These are phyloP conservation scores for Nissolia schottii DNA, from an alignment of 306 rosid genomes.

Conservation along the genomic window DNA sequence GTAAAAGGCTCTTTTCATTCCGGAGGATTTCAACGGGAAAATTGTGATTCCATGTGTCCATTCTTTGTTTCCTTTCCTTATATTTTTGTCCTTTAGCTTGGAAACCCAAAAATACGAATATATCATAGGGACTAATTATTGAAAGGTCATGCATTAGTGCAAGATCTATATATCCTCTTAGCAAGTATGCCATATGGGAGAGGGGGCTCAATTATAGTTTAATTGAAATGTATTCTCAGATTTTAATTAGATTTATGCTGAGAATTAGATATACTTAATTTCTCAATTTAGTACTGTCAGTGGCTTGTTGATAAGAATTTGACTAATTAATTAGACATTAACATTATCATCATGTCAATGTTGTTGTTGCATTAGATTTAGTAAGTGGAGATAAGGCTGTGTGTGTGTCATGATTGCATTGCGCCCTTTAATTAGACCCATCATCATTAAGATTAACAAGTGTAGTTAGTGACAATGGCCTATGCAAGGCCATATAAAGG, in stretches of 20 bases:
- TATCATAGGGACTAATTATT: background rate
- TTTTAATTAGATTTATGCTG: background rate
- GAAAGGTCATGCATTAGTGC: background rate
- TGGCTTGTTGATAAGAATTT: background rate
- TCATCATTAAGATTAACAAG: background rate
- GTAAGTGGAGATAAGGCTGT: too few relatives aligned
- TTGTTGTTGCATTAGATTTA: too few relatives aligned
- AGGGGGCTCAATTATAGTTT: too few relatives aligned
- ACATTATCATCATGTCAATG: too few relatives aligned
- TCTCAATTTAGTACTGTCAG: background rate
- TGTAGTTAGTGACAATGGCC: background rate
- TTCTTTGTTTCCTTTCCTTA: constrained; percentile 18
- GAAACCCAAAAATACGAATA: background rate
- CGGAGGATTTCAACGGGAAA: background rate
- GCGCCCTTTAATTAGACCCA: too few relatives aligned
- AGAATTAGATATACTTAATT: background rate
- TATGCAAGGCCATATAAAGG: background rate
- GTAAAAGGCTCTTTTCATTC: constrained; percentile 20
- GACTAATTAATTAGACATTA: background rate
- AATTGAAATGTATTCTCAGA: too few relatives aligned
- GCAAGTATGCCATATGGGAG: too few relatives aligned
- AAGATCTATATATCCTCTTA: background rate
- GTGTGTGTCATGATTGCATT: too few relatives aligned
- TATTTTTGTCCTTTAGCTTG: background rate
- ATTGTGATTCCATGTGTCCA: background rate